Evolutionary conservation across 495 filamentous ascomycete genomes (phyloP).

Genomic region (Chaetomidium leptoderma): DNA sequence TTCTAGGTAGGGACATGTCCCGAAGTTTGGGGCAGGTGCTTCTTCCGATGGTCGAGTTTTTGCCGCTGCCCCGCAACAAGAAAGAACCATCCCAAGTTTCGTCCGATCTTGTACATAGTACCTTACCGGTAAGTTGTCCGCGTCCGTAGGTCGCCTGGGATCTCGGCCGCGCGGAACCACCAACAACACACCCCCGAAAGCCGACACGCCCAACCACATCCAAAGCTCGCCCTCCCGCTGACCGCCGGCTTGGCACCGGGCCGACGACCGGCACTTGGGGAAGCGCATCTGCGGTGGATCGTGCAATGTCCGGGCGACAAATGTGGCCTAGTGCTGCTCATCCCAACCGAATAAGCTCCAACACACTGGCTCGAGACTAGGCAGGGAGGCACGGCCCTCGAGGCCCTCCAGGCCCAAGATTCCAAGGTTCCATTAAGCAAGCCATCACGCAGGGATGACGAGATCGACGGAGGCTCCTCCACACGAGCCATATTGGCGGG

Average conservation of each 20-base stretch:
- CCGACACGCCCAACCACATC: background rate
- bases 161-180: too few relatives aligned
- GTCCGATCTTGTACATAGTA: background rate
- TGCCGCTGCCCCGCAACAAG: constrained; percentile 1
- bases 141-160: too few relatives aligned
- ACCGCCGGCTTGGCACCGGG: constrained; percentile 13
- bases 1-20: constrained; percentile 5
- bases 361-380: too few relatives aligned
- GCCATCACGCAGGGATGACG: background rate
- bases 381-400: too few relatives aligned
- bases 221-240: background rate
- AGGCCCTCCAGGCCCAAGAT: too few relatives aligned
- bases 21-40: too few relatives aligned
- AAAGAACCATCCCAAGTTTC: background rate
- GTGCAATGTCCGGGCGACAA: background rate
- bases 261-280: background rate
- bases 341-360: background rate
- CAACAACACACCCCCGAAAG: background rate
- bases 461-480: constrained; percentile 3
- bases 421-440: background rate
- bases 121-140: background rate
- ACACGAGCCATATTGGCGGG: background rate
- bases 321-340: background rate
- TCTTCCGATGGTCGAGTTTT: background rate
- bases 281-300: background rate